Base-by-base conservation (phyloP, 164 flowering plant species). In the Sedum album region DNA sequence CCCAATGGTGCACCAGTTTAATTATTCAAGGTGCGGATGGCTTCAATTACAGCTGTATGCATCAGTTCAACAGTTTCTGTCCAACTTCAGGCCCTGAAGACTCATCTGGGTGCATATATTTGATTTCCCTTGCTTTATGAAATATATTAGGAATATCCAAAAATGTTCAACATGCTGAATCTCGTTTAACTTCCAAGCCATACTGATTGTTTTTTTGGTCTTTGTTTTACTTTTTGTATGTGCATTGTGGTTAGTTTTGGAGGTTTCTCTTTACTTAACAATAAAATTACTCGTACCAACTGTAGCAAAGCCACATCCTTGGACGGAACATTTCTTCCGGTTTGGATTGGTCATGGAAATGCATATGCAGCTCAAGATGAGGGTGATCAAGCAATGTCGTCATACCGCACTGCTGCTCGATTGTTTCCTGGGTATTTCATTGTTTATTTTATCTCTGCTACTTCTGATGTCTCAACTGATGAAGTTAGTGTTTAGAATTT, bases 381-480 rank as follows among this genome's bases (percentile, higher is more conserved):
- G 81, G 96, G 96, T 69, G 99, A 95, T 74, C 99, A 95, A 73
- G 99, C 99, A 70, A 95, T 92, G 99, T 81, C 88, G 31, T 83
- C 94, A 46, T 95, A 90, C 72, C 91, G 97, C 14, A 90, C 96
- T 68, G 97, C 94, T 76, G 94, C 94, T 76, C 93, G 99, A 72
- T 75, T 92, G 61, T 92, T 95, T 83, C 97, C 99, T 38, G 99
- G 99, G 99, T 91, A 88, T 69, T 51, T 53, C 57, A 7, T 36
- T 26, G 25, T 46, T 23, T 35, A 35, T 7, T 35, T 35, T 35
- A 35, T 41, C 77, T 81, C 79, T 75, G 81, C 72, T 74, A 79
- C 74, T 84, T 75, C n/a, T n/a, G n/a, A n/a, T n/a, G n/a, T n/a
- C n/a, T n/a, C n/a, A n/a, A 55, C 31, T 55, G 15, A 23, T 4